These are phyloP conservation scores for Aspergillus unguis DNA, from an alignment of 2,329 filamentous ascomycete species.

Conservation along the genomic window DNA sequence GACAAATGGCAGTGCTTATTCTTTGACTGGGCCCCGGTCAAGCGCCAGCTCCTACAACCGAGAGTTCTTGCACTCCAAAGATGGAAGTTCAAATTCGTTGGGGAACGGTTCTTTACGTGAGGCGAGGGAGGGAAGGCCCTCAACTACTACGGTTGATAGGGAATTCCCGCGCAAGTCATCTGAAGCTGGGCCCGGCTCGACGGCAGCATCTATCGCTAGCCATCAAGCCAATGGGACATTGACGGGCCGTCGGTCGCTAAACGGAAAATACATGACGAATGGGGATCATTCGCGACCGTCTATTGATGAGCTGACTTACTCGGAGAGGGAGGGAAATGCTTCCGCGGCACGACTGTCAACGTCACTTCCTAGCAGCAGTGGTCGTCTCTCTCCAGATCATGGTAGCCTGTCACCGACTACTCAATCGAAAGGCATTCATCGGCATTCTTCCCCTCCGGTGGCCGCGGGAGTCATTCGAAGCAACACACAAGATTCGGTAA, in stretches of 20 bases:
- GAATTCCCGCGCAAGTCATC: conserved; percentile 26
- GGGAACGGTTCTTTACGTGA: conserved; percentile 35
- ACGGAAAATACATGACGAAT: conserved; percentile 31
- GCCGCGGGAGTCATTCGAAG: conserved; percentile 55
- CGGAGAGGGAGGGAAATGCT: conserved; percentile 28
- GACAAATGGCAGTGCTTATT: conserved; percentile 57
- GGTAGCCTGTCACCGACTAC: conserved; percentile 27
- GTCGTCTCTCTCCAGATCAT: conserved; percentile 30
- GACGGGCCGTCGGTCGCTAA: conserved; percentile 22
- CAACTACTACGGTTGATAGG: conserved; percentile 27
- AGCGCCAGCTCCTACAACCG: conserved; percentile 43
- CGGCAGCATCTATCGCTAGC: conserved; percentile 21
- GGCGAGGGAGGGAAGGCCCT: conserved; percentile 28
- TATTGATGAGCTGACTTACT: conserved; percentile 29
- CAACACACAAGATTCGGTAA: conserved; percentile 53
- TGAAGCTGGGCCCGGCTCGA: conserved; percentile 28
- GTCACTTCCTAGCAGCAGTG: conserved; percentile 32
- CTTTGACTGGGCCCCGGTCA: conserved; percentile 56
- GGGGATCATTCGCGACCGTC: conserved; percentile 31
- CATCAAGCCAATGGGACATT: conserved; percentile 29
- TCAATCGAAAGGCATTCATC: conserved; percentile 27
- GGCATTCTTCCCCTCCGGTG: conserved; percentile 47
- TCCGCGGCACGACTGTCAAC: conserved; percentile 33
- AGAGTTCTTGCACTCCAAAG: conserved; percentile 40
- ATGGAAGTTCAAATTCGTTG: conserved; percentile 51